Percentiles rank a stretch among this genome's conserved stretches.
phyloP scores from a whole-genome alignment of 495 filamentous ascomycete species.

The Chlorociboria aeruginascens region DNA sequence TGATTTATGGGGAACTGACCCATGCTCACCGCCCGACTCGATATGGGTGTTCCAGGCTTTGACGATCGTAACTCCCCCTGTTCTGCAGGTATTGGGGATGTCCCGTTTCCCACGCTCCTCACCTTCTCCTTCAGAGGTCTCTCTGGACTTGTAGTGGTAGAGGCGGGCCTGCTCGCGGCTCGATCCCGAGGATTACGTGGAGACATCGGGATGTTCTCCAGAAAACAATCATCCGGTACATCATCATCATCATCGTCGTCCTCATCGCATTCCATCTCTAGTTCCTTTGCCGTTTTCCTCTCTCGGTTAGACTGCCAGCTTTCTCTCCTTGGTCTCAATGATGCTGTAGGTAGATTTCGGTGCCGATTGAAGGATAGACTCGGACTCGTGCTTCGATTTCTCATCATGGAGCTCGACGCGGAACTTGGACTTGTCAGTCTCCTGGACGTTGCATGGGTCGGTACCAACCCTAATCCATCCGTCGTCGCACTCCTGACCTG shows the following conservation, averaged over 20 bases:
- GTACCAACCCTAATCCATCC: constrained; percentile 13
- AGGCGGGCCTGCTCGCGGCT: constrained; percentile 35
- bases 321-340: constrained; percentile 36
- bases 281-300: constrained; percentile 63
- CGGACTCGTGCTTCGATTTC: constrained; percentile 19
- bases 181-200: constrained; percentile 64
- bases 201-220: constrained; percentile 93
- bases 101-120: constrained; percentile 42
- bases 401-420: constrained; percentile 12
- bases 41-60: background rate
- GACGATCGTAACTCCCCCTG: constrained; percentile 36
- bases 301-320: constrained; percentile 59
- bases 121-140: constrained; percentile 34
- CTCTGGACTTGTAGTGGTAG: constrained; percentile 40
- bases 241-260: constrained; percentile 67
- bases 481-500: constrained; percentile 12
- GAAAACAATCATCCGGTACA: constrained; percentile 77
- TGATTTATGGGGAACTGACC: constrained; percentile 19
- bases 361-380: constrained; percentile 18
- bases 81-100: constrained; percentile 34
- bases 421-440: constrained; percentile 17
- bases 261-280: constrained; percentile 73
- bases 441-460: constrained; percentile 7
- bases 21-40: constrained; percentile 13
- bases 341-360: constrained; percentile 24